Base-by-base conservation (phyloP, 208 protist species). In the Trypanosoma caninum region DNA sequence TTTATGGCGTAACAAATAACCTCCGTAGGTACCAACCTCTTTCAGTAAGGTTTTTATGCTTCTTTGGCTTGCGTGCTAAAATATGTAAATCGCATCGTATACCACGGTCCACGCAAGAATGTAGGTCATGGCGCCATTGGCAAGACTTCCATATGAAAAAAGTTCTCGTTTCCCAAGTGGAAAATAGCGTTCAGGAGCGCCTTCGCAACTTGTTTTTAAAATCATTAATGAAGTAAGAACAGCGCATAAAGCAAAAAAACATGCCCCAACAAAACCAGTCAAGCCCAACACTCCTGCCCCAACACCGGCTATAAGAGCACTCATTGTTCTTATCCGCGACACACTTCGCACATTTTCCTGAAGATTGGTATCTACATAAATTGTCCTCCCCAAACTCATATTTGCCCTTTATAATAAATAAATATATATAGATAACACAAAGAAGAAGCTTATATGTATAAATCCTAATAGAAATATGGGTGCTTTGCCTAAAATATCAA, bases 41-140 rank as follows among this genome's bases (percentile, higher is more conserved):
- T n/a, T n/a, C n/a, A n/a, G n/a, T n/a, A n/a, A n/a, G n/a, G n/a
- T n/a, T 38, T 38, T 38, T 38, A 38, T 38, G 34, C 13, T 35
- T 34, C 34, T 48, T 13, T 23, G 13, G 14, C 42, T 53, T 38
- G 42, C 48, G 23, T 14, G n/a, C 72, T 84, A 94, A 60, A 94
- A 94, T 60, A 91, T 88, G 65, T 94, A 94, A 44, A 94, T 84
- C 22, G 82, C 78, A 51, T 94, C 85, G 53, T 94, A 94, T n/a
- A 75, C 67, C 3, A 94, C 80, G 6, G 83, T 94, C 88, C 88
- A 94, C 0, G 79, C 80, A 22, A 94, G 76, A 51, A 94, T 76
- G 65, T 80, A 94, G 4, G 88, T 89, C 82, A 94, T 88, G 23
- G 57, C 78, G 18, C 84, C 88, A 16, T 56, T 67, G 3, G 86